Evolutionary conservation across 2,329 filamentous ascomycete species (phyloP), one percentile per base, ranked within the genome.

Genomic region (Ascochyta lentis): DNA sequence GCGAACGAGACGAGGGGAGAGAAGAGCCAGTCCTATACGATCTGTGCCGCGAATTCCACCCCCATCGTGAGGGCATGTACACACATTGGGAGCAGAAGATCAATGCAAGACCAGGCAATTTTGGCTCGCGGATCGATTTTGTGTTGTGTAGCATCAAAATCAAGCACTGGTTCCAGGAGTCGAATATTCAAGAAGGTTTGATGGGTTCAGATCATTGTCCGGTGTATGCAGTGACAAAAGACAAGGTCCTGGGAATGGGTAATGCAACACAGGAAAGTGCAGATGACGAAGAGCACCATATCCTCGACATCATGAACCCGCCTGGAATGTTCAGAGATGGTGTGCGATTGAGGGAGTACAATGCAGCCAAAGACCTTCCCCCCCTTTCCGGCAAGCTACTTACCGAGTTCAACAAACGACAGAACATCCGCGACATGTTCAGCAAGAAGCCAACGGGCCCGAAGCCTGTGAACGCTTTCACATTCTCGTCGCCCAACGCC

Each of bases 171-270:
- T 90, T 96, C 67, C 80, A 79, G 24, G 85, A 88, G 39, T 86
- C 91, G 6, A 88, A 97, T 67, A 98, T 98, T 29, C 95, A 98
- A 72, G 92, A 96, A 75, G 93, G 93, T 0, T 79, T 98, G 22
- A 89, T 96, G 79, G 95, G 95, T 0, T 98, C 94, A 1, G 95
- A 99, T 70, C 95, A 99, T 74, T 99, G 95, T 67, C 95, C 95
- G 0, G 94, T 98, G 1, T 98, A 89, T 73, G 92, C 88, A 0
- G 82, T 84, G 3, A 80, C 96, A 23, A 86, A 87, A 16, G 86
- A 93, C 33, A 79, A 69, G 2, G 84, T 96, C 2, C 67, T 69
- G 0, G 63, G 83, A 6, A 26, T 39, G 31, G 44, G 52, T 13
- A 52, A 52, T 15, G 26, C n/a, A 6, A 37, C 45, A 40, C 39